Percentiles rank a stretch among this genome's conserved stretches.
Conservation (phyloP, 2,329 filamentous ascomycete species). For the Penicillium sp. region DNA sequence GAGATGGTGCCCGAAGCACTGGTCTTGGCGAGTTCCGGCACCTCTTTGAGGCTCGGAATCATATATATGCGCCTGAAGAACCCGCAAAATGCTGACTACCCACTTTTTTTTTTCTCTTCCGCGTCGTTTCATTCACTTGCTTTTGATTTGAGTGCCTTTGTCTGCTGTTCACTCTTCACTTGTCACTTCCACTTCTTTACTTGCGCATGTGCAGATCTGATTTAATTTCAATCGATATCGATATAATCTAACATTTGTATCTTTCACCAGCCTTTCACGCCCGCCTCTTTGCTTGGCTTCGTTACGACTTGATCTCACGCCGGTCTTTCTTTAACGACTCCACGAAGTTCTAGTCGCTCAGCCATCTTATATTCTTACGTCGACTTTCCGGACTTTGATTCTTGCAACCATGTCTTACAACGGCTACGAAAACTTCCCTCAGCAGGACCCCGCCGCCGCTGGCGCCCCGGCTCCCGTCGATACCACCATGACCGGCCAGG, state of each 20-base stretch:
- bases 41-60: slow-evolving; percentile 11
- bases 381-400: slow-evolving; percentile 25
- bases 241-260: slow-evolving; percentile 14
- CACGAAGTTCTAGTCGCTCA: slow-evolving; percentile 41
- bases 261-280: slow-evolving; percentile 28
- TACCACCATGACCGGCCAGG: slow-evolving; percentile 57
- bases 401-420: slow-evolving; percentile 62
- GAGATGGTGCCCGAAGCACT: slow-evolving; percentile 9
- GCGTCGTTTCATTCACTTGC: neutral
- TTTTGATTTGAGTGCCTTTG: neutral
- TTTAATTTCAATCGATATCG: neutral
- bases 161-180: neutral
- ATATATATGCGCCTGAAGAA: slow-evolving; percentile 1
- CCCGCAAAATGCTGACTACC: neutral
- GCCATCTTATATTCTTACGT: slow-evolving; percentile 35
- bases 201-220: slow-evolving; percentile 13
- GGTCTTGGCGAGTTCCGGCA: slow-evolving; percentile 15
- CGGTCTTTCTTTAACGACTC: slow-evolving; percentile 44
- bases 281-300: slow-evolving; percentile 25
- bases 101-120: slow-evolving; percentile 1
- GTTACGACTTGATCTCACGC: slow-evolving; percentile 37
- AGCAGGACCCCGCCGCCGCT: slow-evolving; percentile 54
- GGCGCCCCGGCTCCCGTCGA: slow-evolving; percentile 52
- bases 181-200: slow-evolving; percentile 19
- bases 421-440: slow-evolving; percentile 64